phyloP scores from a whole-genome alignment of 1,284 basidiomycete genomes.

The Meira nashicola region DNA sequence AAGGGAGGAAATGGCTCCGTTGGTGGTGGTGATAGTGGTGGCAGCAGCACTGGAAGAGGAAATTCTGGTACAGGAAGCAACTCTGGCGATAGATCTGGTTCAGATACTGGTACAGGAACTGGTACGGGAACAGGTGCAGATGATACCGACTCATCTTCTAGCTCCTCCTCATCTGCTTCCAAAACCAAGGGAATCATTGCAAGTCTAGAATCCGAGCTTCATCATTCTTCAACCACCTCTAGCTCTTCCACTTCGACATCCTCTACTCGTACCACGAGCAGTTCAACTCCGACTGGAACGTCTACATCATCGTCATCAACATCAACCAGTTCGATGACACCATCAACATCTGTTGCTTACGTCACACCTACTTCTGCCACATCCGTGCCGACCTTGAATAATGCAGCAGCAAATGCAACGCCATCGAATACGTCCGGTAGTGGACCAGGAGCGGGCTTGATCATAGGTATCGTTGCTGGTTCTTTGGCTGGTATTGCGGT shows the following conservation, averaged over 20 bases:
- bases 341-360: constrained; percentile 23
- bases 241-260: constrained; percentile 8
- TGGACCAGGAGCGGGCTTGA: constrained; percentile 39
- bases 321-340: background rate
- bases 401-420: constrained; percentile 21
- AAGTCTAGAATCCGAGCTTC: no score
- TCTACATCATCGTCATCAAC: background rate
- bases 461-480: constrained; percentile 53
- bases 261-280: constrained; percentile 9
- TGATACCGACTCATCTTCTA: no score
- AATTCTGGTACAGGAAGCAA: no score
- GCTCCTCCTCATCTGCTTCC: no score
- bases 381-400: constrained; percentile 12
- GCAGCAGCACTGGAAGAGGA: no score
- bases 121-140: no score
- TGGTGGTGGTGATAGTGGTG: no score
- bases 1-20: no score
- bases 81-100: no score
- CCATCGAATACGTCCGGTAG: constrained; percentile 1
- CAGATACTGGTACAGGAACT: no score
- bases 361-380: constrained; percentile 24
- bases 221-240: no score
- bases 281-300: constrained; percentile 12
- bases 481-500: constrained; percentile 50
- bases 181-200: no score